phyloP scores from a whole-genome alignment of 345 rosid genomes.

The Pseudoturritis turrita region DNA sequence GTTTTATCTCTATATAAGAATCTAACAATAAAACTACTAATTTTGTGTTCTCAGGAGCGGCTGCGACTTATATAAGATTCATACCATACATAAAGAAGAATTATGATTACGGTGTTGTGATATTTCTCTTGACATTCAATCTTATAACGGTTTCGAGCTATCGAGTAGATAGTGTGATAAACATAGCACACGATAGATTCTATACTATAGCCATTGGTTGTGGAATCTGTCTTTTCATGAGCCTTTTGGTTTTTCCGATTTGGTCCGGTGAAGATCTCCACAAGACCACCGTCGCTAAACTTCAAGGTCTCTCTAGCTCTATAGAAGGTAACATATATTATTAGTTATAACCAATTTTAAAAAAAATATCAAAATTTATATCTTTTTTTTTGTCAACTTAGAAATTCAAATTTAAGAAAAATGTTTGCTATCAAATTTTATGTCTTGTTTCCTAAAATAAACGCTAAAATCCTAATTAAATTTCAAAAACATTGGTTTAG shows the following conservation, averaged over 20 bases:
- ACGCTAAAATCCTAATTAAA: too few species aligned
- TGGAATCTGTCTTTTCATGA: conserved; percentile 71
- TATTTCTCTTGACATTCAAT: conserved; percentile 81
- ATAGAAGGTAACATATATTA: conserved; percentile 50
- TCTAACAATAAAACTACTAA: not conserved
- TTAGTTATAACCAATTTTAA: too few species aligned
- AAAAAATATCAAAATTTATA: too few species aligned
- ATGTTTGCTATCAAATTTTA: too few species aligned
- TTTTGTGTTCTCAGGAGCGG: conserved; percentile 45
- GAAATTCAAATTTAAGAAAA: too few species aligned
- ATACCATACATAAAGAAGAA: conserved; percentile 80
- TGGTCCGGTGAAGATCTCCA: conserved; percentile 96
- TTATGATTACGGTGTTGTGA: conserved; percentile 81
- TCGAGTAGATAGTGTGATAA: conserved; percentile 53
- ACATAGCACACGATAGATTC: conserved; percentile 59
- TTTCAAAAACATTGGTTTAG: too few species aligned
- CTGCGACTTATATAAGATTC: conserved; percentile 73
- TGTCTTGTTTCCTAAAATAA: too few species aligned
- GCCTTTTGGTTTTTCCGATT: conserved; percentile 60
- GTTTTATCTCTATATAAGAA: not conserved
- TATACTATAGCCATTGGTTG: conserved; percentile 74
- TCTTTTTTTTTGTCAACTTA: too few species aligned
- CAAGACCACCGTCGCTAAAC: conserved; percentile 57
- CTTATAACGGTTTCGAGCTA: conserved; percentile 80
- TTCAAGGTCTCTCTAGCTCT: conserved; percentile 67